Base-by-base conservation (phyloP, 2,329 filamentous ascomycete species). In the Tolypocladium album region DNA sequence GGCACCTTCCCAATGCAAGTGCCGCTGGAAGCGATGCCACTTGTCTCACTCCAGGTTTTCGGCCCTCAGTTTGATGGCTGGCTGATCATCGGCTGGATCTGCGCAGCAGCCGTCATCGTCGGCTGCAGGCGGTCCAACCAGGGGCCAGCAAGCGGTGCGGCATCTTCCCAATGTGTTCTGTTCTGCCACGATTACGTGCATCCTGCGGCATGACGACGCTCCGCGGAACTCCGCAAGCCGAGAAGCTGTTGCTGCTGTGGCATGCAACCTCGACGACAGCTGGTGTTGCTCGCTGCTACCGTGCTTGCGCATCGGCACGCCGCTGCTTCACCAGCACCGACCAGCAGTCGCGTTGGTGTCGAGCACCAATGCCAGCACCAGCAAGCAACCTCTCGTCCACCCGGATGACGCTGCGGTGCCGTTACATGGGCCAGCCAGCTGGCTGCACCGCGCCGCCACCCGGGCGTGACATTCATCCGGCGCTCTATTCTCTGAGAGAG, bases 1-100 rank as follows among this genome's bases (percentile, higher is more conserved):
- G 58, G 58, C 60, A 57, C 58, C 58, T 61, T 61, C 60, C 60
- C 60, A 61, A 61, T 59, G 38, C 38, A 59, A 60, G 59, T 60
- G 59, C 59, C 55, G 59, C 59, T 60, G 45, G 17, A 53, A 20
- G 59, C 55, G 39, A 20, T 55, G 53, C 36, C 27, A 55, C 24
- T 43, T 40, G 42, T 57, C 56, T 47, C 42, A 38, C 40, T 31
- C 38, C 53, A 40, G 34, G 36, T n/a, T 20, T 20, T 36, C 6
- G 27, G 53, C 5, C 34, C 39, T 40, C 17, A 7, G 17, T 13
- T 22, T n/a, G 50, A 53, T 53, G 50, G 50, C 50, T 53, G 50
- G 50, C 31, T 53, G 50, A 53, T 53, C 31, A n/a, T 43, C 55
- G 38, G 24, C 38, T 43, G 55, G 55, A 57, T 43, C 39, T 57